Evolutionary conservation across 345 rosid species (phyloP).

Genomic region (Murraya paniculata): DNA sequence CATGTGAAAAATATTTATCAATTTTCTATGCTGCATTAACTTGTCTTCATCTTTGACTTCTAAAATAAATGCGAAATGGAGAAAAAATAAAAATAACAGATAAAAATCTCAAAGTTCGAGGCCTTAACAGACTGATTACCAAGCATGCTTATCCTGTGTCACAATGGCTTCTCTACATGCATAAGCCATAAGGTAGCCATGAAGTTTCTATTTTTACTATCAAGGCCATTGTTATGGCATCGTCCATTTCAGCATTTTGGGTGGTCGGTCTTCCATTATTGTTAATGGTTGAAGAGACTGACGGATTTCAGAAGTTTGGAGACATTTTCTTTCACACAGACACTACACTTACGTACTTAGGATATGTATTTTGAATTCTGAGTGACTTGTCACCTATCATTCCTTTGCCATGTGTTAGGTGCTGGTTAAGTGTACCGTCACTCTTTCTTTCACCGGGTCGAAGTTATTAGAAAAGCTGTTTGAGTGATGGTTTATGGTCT

Average conservation of each 20-base stretch:
- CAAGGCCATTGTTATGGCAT: neutral
- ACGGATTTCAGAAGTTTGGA: neutral
- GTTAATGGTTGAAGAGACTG: neutral
- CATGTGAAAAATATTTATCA: neutral
- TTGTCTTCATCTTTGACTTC: neutral
- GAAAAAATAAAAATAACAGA: too few relatives aligned
- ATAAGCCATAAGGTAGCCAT: neutral
- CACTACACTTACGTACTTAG: neutral
- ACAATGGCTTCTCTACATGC: too few relatives aligned
- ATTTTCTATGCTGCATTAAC: neutral
- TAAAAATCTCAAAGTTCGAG: neutral
- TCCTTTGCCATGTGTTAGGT: too few relatives aligned
- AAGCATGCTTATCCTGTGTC: neutral
- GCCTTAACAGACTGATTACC: neutral
- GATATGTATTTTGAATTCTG: neutral
- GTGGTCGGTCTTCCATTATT: neutral
- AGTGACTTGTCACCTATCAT: too few relatives aligned
- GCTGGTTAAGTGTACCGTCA: too few relatives aligned
- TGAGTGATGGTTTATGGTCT: neutral
- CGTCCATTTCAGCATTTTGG: neutral
- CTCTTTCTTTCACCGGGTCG: neutral
- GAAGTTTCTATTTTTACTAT: neutral
- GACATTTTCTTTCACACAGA: neutral
- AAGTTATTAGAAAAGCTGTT: neutral
- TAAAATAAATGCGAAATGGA: neutral